A percentile compares a stretch with the other conserved stretches of the same genome.
These are phyloP conservation scores for Hypoxylon intermedium DNA, from an alignment of 495 filamentous ascomycete species.

Conservation along the genomic window DNA sequence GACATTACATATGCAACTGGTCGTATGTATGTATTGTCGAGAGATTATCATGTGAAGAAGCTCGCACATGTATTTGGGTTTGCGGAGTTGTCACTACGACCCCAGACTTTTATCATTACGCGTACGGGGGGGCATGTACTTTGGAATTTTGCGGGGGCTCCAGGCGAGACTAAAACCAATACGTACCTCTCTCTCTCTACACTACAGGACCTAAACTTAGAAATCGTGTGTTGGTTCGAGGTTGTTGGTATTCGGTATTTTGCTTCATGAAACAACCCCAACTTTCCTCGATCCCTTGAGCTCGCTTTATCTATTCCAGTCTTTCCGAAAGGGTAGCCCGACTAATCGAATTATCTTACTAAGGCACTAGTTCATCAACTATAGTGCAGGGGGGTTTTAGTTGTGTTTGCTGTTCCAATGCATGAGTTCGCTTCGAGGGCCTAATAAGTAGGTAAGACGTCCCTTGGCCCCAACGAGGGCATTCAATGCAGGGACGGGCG, in stretches of 20 bases:
- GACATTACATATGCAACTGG: not conserved
- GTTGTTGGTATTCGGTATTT: slow-evolving; percentile 4
- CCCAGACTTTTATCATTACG: slow-evolving; percentile 33
- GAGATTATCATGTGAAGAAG: slow-evolving; percentile 11
- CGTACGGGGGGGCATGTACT: slow-evolving; percentile 20
- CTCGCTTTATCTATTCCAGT: slow-evolving; percentile 18
- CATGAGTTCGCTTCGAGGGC: not conserved
- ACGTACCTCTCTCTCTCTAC: not conserved
- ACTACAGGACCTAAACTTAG: slow-evolving; percentile 33
- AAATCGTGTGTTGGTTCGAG: too few species aligned
- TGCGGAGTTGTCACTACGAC: slow-evolving; percentile 10
- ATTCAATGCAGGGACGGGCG: slow-evolving; percentile 33
- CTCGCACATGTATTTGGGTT: too few species aligned
- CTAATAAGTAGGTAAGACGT: slow-evolving; percentile 10
- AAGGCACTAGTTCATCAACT: too few species aligned
- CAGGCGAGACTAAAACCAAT: slow-evolving; percentile 6
- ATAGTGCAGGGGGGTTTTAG: too few species aligned
- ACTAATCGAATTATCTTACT: not conserved
- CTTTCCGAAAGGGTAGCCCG: slow-evolving; percentile 11
- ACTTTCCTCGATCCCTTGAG: slow-evolving; percentile 1
- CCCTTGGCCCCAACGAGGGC: slow-evolving; percentile 20
- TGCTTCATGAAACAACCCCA: slow-evolving; percentile 10
- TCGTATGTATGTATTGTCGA: too few species aligned
- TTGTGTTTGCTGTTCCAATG: slow-evolving; percentile 34
- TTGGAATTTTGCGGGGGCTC: slow-evolving; percentile 37